Base-by-base conservation (phyloP, 2,329 filamentous ascomycete species). In the Aureobasidium sp. region DNA sequence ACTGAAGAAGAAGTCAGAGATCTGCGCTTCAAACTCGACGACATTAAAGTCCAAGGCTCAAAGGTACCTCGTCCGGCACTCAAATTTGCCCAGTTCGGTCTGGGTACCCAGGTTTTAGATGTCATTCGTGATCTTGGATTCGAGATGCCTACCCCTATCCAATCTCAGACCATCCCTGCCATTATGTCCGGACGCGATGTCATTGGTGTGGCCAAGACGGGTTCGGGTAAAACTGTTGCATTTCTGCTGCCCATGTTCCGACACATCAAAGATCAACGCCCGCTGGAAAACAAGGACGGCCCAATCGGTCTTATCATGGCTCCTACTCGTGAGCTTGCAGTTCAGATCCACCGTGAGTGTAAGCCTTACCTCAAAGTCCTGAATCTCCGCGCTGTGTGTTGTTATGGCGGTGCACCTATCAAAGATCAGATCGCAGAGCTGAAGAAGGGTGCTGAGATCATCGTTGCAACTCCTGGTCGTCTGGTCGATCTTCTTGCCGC, bases 111-210 rank as follows among this genome's bases (percentile, higher is more conserved):
- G 69, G 92, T 91, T 7, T 78, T 97, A 61, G 91, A 97, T 69
- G 88, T 96, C 41, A 87, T 99, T 65, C 84, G 87, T 42, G 84
- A 83, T 59, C 78, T 97, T 41, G 89, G 89, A 7, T 99, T 91
- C 72, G 89, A 95, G 62, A 89, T 87, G 71, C 92, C 94, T 0
- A 97, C 94, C 0, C 85, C 93, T 0, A 97, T 99, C 68, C 94
- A 99, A 75, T 87, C 92, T 75, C 94, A 99, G 75, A 94, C 94
- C 2, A 86, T 97, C 64, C 94, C 94, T 1, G 87, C 91, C 10
- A 90, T 97, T 70, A 97, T 97, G 90, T 96, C 92, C 32, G 94
- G 94, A 10, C 86, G 91, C 67, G 94, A 99, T 78, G 89, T 97
- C 41, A 91, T 99, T 66, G 94, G 92, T 67, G 91, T 99, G 59